These are phyloP conservation scores for Fonsecaea multimorphosa DNA, from an alignment of 2,329 filamentous ascomycete genomes.

Conservation along the genomic window DNA sequence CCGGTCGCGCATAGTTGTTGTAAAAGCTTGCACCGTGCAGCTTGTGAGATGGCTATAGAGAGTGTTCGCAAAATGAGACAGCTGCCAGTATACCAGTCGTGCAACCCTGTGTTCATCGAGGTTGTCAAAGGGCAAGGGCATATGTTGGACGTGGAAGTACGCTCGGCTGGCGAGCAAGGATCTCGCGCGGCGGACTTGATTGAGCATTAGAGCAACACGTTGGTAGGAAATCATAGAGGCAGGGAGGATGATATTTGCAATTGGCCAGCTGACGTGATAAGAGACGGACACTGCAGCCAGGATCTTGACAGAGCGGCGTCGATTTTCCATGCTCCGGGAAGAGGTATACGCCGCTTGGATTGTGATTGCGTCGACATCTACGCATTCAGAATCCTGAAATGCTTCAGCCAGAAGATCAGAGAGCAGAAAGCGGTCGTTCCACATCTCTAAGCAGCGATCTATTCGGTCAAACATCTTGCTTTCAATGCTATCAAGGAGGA, in stretches of 20 bases:
- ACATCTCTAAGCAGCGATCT: constrained; percentile 64
- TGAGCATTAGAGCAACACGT: constrained; percentile 72
- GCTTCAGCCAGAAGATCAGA: constrained; percentile 78
- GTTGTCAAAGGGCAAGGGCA: constrained; percentile 40
- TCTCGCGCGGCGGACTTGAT: constrained; percentile 76
- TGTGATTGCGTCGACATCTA: constrained; percentile 68
- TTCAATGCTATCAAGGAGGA: constrained; percentile 69
- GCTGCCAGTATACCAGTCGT: constrained; percentile 64
- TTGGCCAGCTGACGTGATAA: constrained; percentile 70
- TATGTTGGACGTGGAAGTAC: constrained; percentile 46
- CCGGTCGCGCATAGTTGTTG: constrained; percentile 60
- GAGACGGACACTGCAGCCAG: constrained; percentile 69
- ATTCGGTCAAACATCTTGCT: constrained; percentile 76
- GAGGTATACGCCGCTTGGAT: constrained; percentile 57
- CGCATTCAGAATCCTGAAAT: constrained; percentile 59
- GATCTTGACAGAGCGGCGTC: constrained; percentile 65
- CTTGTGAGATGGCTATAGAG: constrained; percentile 78
- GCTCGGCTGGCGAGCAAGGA: constrained; percentile 66
- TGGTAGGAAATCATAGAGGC: constrained; percentile 71
- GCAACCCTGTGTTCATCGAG: constrained; percentile 26
- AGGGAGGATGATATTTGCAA: constrained; percentile 74
- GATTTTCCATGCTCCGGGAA: constrained; percentile 53
- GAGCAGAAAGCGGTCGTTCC: constrained; percentile 82
- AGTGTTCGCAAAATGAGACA: constrained; percentile 78
- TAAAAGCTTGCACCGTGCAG: constrained; percentile 70